A percentile compares a stretch with the other conserved stretches of the same genome.
Evolutionary conservation across 306 rosid genomes (phyloP).

Genomic region (Casuarina cunninghamiana): DNA sequence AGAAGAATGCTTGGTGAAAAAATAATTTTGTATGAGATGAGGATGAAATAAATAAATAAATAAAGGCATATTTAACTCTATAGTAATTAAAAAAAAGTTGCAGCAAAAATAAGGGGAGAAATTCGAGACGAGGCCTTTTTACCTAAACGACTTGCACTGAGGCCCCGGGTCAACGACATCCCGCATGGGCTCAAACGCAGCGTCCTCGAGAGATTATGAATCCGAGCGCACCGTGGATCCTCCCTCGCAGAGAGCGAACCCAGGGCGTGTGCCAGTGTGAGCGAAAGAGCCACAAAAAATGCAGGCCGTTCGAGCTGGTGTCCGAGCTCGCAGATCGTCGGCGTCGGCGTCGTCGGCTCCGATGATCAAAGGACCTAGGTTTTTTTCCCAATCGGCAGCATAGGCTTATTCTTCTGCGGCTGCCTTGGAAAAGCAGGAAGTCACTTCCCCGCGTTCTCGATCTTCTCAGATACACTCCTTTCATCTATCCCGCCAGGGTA

Average conservation of each 20-base stretch:
- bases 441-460: not conserved
- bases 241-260: not conserved
- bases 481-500: slow-evolving; percentile 17
- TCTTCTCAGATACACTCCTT: not conserved
- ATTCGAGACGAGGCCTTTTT: too few species aligned
- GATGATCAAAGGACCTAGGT: not conserved
- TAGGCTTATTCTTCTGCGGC: not conserved
- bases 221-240: not conserved
- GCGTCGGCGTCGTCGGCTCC: not conserved
- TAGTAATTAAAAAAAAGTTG: too few species aligned
- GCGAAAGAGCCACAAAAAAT: slow-evolving; percentile 1
- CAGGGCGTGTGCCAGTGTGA: not conserved
- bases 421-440: not conserved
- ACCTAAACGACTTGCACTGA: not conserved
- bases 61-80: too few species aligned
- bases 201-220: not conserved
- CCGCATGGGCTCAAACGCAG: not conserved
- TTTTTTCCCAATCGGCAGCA: not conserved
- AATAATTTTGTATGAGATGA: too few species aligned
- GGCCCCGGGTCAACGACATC: not conserved
- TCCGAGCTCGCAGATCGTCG: slow-evolving; percentile 3
- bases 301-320: slow-evolving; percentile 1
- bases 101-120: too few species aligned
- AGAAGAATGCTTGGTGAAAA: too few species aligned
- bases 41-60: too few species aligned